Evolutionary conservation across 148 eudicot genomes (phyloP), one percentile per base, ranked within the genome.

Genomic region (Chenopodium album): DNA sequence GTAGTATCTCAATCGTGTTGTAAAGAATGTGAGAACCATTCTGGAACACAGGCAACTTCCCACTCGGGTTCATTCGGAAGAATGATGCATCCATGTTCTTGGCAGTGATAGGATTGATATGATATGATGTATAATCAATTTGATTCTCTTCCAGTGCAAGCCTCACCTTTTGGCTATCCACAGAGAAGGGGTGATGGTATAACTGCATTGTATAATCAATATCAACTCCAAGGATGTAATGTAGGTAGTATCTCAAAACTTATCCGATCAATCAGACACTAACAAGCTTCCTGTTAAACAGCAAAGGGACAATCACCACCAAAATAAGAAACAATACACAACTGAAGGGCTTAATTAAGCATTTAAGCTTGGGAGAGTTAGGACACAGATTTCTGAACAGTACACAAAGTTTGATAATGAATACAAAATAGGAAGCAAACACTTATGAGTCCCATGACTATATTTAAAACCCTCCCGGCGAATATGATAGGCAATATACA

Each of bases 121-220:
- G 98, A 84, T 88, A 88, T 1, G 99, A 92, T 19, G 99, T 96
- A 83, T 94, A 96, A 84, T 96, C 99, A 65, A 94, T 85, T 73
- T 84, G 89, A 84, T 83, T 89, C 89, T 96, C 99, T 84, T 95
- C 99, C 84, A 96, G 82, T 47, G 93, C 98, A 74, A 96, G 91
- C 85, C 99, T 88, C 84, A 92, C 98, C 84, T 92, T 96, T 89
- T 94, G 99, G 94, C 99, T 94, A 85, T 96, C 93, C 86, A 96
- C 69, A 11, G 97, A 96, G 82, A 86, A 85, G 4, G 98, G 98
- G 85, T 94, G 98, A 88, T 96, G 99, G 79, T 94, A 96, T n/a
- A 96, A 85, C 89, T 96, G 99, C 99, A 96, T 96, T 63, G 63
- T 86, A 71, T 50, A 20, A 78, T 67, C 78, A 81, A 76, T 85